Evolutionary conservation across 805 yeast species (phyloP).

Genomic region (Kodamaea neixiangensis): DNA sequence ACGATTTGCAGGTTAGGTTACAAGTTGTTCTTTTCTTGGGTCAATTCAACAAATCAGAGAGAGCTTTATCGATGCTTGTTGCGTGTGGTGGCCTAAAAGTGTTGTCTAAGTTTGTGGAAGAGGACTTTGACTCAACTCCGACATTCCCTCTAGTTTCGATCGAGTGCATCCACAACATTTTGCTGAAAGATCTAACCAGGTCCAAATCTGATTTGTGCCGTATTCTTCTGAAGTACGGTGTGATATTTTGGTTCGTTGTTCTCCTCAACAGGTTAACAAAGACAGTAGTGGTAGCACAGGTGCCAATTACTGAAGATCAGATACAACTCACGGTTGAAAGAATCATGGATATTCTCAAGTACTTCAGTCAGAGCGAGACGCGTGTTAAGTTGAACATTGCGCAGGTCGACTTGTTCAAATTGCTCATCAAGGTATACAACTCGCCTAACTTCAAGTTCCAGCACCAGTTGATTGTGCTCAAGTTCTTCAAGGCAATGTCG

Average conservation of each 20-base stretch:
- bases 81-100: constrained; percentile 49
- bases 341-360: constrained; percentile 39
- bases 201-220: constrained; percentile 46
- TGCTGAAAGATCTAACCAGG: constrained; percentile 37
- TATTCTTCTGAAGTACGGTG: constrained; percentile 43
- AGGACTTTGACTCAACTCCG: constrained; percentile 42
- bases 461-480: constrained; percentile 43
- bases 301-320: constrained; percentile 4
- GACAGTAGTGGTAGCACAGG: constrained; percentile 17
- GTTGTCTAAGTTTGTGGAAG: constrained; percentile 47
- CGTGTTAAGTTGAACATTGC: constrained; percentile 43
- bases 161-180: constrained; percentile 35
- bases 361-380: constrained; percentile 49
- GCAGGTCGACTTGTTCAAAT: constrained; percentile 41
- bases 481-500: constrained; percentile 46
- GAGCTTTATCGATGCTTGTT: constrained; percentile 41
- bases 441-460: constrained; percentile 21
- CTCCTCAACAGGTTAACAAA: constrained; percentile 31
- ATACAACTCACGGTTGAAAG: constrained; percentile 23
- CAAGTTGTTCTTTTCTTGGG: constrained; percentile 41
- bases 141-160: constrained; percentile 40
- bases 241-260: constrained; percentile 45
- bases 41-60: constrained; percentile 33
- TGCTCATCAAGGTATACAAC: constrained; percentile 41
- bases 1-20: constrained; percentile 30